A percentile compares a stretch with the other conserved stretches of the same genome.
Evolutionary conservation across 2,329 filamentous ascomycete genomes (phyloP).

Genomic region (Trichoderma cornu-damae): DNA sequence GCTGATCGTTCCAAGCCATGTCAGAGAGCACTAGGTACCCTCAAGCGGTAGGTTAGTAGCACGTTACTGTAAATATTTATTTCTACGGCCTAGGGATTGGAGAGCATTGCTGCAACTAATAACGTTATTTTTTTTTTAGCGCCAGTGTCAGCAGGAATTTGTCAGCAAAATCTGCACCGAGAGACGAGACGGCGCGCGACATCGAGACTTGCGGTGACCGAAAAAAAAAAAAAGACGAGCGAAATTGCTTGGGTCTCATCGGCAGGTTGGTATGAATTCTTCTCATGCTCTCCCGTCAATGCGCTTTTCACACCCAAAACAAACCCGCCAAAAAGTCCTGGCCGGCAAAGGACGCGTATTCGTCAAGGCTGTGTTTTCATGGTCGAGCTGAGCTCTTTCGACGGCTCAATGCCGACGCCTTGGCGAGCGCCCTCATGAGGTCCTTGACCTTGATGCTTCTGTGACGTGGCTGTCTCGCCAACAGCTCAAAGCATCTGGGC

Average conservation of each 20-base stretch:
- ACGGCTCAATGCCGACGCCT: neutral
- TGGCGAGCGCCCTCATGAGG: neutral
- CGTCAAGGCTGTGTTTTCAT: conserved; percentile 1
- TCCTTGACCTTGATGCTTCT: neutral
- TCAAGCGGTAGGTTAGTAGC: too few species aligned
- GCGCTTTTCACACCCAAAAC: too few species aligned
- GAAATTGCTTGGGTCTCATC: neutral
- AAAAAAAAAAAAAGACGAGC: too few species aligned
- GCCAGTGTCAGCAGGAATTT: conserved; percentile 9
- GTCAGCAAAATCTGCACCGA: neutral
- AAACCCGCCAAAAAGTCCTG: too few species aligned
- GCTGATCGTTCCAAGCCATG: too few species aligned
- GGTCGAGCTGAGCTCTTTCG: neutral
- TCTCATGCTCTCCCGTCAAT: neutral
- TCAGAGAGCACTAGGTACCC: too few species aligned
- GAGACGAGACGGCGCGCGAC: neutral
- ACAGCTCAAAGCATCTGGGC: neutral
- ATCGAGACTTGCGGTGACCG: conserved; percentile 1
- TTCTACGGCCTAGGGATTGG: too few species aligned
- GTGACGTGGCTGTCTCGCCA: conserved; percentile 2
- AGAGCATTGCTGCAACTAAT: neutral
- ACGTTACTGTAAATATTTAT: too few species aligned
- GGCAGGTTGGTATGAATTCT: too few species aligned
- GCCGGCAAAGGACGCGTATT: neutral
- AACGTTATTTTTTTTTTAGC: conserved; percentile 5